phyloP scores from a whole-genome alignment of 2,329 filamentous ascomycete genomes.

The Sclerotiophoma versabilis region DNA sequence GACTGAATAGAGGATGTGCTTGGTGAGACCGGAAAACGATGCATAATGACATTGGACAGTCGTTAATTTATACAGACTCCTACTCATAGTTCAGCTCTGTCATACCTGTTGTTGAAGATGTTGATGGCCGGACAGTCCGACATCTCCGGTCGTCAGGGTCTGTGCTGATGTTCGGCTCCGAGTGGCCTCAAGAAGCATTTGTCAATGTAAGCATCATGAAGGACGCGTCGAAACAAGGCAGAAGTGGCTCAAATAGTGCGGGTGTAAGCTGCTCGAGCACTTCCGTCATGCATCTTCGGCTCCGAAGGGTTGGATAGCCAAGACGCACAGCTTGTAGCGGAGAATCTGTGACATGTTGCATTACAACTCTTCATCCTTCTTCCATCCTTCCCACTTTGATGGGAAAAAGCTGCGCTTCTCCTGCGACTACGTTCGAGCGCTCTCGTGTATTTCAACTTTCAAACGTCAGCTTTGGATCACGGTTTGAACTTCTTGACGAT shows the following conservation, averaged over 20 bases:
- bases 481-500: not conserved
- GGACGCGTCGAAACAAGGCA: not conserved
- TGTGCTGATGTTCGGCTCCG: slow-evolving; percentile 2
- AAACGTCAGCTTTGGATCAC: not conserved
- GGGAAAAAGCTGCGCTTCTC: not conserved
- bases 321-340: not conserved
- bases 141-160: not conserved
- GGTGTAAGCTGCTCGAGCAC: not conserved
- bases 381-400: not conserved
- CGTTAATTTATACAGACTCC: not conserved
- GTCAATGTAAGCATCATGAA: not conserved
- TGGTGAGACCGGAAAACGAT: not conserved
- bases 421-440: not conserved
- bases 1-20: no score
- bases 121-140: not conserved
- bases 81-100: not conserved
- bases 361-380: not conserved
- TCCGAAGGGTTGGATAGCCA: not conserved
- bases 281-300: not conserved
- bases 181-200: not conserved
- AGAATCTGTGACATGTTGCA: not conserved
- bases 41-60: no score
- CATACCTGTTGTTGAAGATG: not conserved
- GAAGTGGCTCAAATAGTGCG: not conserved
- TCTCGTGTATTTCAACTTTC: not conserved